Evolutionary conservation across 768 basidiomycete genomes (phyloP), one percentile per base, ranked within the genome.

Genomic region (Leucosporidium scottii): DNA sequence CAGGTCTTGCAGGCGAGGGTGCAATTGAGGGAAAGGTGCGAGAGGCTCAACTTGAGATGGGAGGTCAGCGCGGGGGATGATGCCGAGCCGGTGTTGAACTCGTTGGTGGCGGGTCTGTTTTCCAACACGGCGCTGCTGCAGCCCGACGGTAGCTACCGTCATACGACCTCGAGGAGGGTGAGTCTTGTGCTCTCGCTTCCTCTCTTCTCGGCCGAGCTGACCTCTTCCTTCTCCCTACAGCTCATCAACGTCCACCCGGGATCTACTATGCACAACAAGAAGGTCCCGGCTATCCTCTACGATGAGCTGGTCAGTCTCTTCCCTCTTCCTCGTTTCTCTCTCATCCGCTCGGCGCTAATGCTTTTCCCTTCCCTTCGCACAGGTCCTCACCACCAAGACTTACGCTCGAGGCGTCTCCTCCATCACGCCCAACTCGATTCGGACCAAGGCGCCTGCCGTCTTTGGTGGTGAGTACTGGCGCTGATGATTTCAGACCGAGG

Each of bases 391-490:
- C 21, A 88, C 83, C 67, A 85, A 87, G 64, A 86, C 90, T 50
- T 98, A 93, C 74, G 93, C 93, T 3, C 86, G 93, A 3, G 89
- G 88, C n/a, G 93, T 94, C 17, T 93, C 93, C 0, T 81, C 85
- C 2, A 84, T 97, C 49, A 85, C 87, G 5, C 87, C 86, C 71
- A 77, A 79, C 27, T 87, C 79, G 79, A 68, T 81, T 17, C 28
- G 34, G 23, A 12, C n/a, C 0, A 64, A 71, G 54, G 69, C 65
- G 59, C 25, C 61, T 36, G 36, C 20, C 8, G 20, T 47, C 1
- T 53, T 56, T 21, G 51, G 51, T 21, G 51, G 51, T 53, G 23
- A 53, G 39, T 44, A 15, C 39, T 44, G 10, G 7, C 39, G 39
- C 39, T 44, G 39, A 13, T 13, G 13, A 15, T 15, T 17, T 44